Percentiles rank a stretch among this genome's conserved stretches.
These are phyloP conservation scores for Marchantia paleacea DNA, from an alignment of 225 moss, liverwort and hornwort species.

Conservation along the genomic window DNA sequence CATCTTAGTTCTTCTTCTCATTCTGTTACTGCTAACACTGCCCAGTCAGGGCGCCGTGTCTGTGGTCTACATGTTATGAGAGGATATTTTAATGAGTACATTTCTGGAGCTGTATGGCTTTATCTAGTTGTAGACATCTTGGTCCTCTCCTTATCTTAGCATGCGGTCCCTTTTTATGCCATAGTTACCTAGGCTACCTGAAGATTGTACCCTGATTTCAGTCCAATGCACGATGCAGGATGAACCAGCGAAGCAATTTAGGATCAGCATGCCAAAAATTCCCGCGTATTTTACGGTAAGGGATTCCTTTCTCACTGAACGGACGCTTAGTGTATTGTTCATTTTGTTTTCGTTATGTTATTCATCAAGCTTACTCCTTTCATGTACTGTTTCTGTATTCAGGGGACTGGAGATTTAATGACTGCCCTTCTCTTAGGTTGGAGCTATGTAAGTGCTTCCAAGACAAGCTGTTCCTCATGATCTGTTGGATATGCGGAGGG, in stretches of 20 bases:
- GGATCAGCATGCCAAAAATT: slow-evolving; percentile 73
- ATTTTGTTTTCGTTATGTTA: background rate
- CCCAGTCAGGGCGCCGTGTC: no score
- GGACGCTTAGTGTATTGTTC: background rate
- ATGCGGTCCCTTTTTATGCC: background rate
- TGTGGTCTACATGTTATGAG: no score
- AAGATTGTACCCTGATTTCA: background rate
- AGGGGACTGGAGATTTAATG: slow-evolving; percentile 98
- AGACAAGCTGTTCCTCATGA: background rate
- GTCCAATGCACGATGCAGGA: slow-evolving; percentile 1
- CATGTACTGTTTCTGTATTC: background rate
- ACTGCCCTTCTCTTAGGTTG: slow-evolving; percentile 89
- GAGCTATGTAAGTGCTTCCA: slow-evolving; percentile 67
- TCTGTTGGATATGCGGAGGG: background rate
- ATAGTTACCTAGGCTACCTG: no score
- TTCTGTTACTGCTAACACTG: no score
- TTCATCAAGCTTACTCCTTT: background rate
- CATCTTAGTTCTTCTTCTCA: no score
- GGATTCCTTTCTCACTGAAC: slow-evolving; percentile 2
- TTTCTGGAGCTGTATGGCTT: no score
- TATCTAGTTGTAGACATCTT: no score
- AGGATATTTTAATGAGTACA: no score
- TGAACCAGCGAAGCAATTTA: slow-evolving; percentile 54
- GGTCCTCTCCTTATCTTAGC: background rate
- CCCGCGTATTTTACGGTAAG: slow-evolving; percentile 80